Conservation (phyloP, 2,329 filamentous ascomycete species). For the Sclerotinia borealis region DNA sequence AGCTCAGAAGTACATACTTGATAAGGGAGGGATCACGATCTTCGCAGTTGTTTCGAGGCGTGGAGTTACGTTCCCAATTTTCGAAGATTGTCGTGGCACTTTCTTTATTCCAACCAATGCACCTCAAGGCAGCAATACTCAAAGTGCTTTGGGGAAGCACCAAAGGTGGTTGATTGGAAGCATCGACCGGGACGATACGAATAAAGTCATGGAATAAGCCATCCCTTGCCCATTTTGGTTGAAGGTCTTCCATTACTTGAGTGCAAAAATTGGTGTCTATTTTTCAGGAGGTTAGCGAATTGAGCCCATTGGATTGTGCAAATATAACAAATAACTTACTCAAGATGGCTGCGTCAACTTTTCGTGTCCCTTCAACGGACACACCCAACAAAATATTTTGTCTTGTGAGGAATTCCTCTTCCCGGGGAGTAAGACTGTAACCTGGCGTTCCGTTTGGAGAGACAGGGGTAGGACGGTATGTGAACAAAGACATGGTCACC, state of each 20-base stretch:
- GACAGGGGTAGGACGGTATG: background rate
- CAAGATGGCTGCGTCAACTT: background rate
- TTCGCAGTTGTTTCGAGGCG: background rate
- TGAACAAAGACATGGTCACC: background rate
- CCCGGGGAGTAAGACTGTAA: background rate
- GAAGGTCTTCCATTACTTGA: background rate
- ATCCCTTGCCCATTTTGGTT: background rate
- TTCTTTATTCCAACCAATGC: background rate
- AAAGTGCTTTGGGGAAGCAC: background rate
- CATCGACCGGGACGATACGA: background rate
- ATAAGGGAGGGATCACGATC: background rate
- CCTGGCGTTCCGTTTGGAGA: background rate
- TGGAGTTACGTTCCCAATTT: background rate
- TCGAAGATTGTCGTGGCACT: background rate
- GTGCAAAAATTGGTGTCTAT: background rate
- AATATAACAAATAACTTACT: background rate
- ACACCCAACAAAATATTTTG: background rate
- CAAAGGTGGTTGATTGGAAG: background rate
- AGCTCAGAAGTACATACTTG: background rate
- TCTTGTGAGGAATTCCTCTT: background rate
- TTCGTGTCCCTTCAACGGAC: background rate
- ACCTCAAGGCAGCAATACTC: background rate
- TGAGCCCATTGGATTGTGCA: too few species aligned
- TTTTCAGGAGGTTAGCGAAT: background rate
- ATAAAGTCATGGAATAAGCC: background rate